Percentiles rank a stretch among this genome's conserved stretches.
These are phyloP conservation scores for Talaromyces stipitatus DNA, from an alignment of 495 filamentous ascomycete species.

Conservation along the genomic window DNA sequence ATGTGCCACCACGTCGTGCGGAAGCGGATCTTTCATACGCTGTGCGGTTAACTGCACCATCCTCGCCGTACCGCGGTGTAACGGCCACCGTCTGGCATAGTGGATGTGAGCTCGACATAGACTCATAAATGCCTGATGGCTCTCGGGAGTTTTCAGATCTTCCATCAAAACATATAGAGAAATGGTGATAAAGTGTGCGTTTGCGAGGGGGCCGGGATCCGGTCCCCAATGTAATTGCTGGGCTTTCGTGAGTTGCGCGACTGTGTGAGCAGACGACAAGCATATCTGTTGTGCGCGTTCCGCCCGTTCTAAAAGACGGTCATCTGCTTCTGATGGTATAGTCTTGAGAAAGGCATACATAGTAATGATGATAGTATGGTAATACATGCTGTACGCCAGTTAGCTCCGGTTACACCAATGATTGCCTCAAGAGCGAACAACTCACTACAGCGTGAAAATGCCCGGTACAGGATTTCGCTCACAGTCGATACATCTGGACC, in stretches of 20 bases:
- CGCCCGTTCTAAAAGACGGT: not conserved
- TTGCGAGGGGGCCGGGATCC: conserved; percentile 22
- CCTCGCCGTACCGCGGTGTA: conserved; percentile 25
- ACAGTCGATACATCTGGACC: not conserved
- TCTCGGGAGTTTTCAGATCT: conserved; percentile 14
- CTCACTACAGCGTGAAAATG: conserved; percentile 1
- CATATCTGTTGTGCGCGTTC: conserved; percentile 14
- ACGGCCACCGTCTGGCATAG: conserved; percentile 20
- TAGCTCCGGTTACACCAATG: not conserved
- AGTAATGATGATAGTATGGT: conserved; percentile 22
- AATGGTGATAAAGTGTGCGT: conserved; percentile 25
- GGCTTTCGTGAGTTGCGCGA: conserved; percentile 21
- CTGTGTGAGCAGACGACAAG: conserved; percentile 17
- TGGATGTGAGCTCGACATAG: conserved; percentile 16
- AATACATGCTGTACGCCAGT: conserved; percentile 12
- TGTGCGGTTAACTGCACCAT: conserved; percentile 25
- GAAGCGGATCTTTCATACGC: conserved; percentile 17
- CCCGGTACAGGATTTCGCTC: not conserved
- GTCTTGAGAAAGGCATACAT: conserved; percentile 18
- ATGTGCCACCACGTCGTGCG: conserved; percentile 20
- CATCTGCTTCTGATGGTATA: not conserved
- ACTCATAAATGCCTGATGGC: conserved; percentile 19
- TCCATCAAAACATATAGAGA: conserved; percentile 24
- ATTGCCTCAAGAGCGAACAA: not conserved
- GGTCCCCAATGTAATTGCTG: conserved; percentile 23